Base-by-base conservation (phyloP, 2,329 filamentous ascomycete species). In the Zalaria sp. region DNA sequence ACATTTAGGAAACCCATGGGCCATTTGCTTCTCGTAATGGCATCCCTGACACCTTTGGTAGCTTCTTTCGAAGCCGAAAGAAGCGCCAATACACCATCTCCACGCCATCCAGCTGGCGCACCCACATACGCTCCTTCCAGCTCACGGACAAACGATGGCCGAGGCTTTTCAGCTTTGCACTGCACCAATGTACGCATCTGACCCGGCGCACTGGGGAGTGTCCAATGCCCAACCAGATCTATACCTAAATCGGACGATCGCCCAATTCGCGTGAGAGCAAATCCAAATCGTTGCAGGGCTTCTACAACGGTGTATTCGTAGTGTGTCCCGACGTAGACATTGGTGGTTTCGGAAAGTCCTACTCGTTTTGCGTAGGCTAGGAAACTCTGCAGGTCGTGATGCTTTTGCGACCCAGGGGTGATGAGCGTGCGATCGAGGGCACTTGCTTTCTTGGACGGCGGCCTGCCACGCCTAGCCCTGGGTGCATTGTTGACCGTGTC, bases 11-110 rank as follows among this genome's bases (percentile, higher is more conserved):
- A 93, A 0, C 79, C 78, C 68, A 94, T 73, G 1, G 86, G 83
- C 65, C 73, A 78, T 32, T 64, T 59, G 54, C 81, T 83, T 44
- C 75, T 65, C 4, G 71, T 71, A 49, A 95, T 55, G 25, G 84
- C 77, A 38, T 86, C 78, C 43, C 83, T 66, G 3, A 93, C 77
- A 1, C 88, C 89, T 53, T 77, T 82, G 0, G 87, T 93, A 28
- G 86, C 82, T 41, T 77, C 68, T 46, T 72, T 68, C 47, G 79
- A 76, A 3, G 77, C 73, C 25, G 83, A 80, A 41, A 95, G 61
- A 10, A 94, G 54, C 0, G 77, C 88, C 29, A 94, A 57, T 4
- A 83, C 77, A 9, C 72, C 69, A 1, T 66, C 57, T 0, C 72
- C 75, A 41, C 77, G 68, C 83, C 83, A 93, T 0, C 79, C 81